Base-by-base conservation (phyloP, 176 grass and related monocot genomes). In the Avena insularis region DNA sequence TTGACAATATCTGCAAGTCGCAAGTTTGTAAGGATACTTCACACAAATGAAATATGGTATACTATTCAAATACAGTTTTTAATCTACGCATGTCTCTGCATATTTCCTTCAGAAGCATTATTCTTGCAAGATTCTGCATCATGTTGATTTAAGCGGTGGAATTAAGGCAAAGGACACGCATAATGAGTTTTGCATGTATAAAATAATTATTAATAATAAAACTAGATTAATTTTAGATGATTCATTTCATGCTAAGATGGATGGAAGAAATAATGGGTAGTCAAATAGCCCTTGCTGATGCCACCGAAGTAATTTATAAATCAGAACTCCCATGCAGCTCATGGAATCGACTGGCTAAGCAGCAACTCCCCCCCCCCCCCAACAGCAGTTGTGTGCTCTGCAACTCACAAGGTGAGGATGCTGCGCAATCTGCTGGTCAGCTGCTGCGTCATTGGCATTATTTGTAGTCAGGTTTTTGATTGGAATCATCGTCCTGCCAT, bases 1-100 rank as follows among this genome's bases (percentile, higher is more conserved):
- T 96, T 98, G 79, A 98, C 69, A 61, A 96, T 84, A 85, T 98
- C 97, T 98, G 94, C 78, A 78, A 60, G 71, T 76, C 72, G 55
- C 12, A 57, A 83, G 38, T 75, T 66, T 72, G 55, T 91, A 45
- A 75, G 36, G 45, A 87, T 21, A 25, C 17, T 16, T 14, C 4
- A 3, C 55, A 55, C 12, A 65, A 40, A 51, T 12, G 12, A 61
- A 51, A 43, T 33, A 84, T 17, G 14, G 17, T 53, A 81, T 43
- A 71, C 19, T 49, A 62, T 12, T 67, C 50, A 57, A 47, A 14
- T 46, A 31, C 21, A 57, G 47, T 36, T 84, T 60, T 47, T 29
- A 27, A 38, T 19, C 15, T 17, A 60, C n/a, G 25, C 27, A 76
- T 47, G 17, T 56, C 57, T 54, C 0, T 4, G 10, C 43, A 66